Conservation (phyloP, 257 asterid genomes). For the Leptodermis oblonga region DNA sequence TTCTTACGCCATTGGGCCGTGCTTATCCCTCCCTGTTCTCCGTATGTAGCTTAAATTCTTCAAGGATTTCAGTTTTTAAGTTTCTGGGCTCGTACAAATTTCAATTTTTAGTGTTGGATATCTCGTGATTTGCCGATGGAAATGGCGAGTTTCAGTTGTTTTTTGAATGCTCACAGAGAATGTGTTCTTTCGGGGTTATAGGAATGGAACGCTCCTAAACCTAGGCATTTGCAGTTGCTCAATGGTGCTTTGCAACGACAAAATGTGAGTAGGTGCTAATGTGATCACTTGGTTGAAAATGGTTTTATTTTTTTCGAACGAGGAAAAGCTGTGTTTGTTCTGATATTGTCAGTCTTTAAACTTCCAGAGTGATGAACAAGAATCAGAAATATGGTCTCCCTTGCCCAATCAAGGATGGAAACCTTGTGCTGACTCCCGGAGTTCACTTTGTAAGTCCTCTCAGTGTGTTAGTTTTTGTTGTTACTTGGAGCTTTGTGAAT, state of each 20-base stretch:
- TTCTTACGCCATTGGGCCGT: slow-evolving; percentile 32
- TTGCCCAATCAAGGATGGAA: slow-evolving; percentile 45
- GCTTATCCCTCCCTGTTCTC: slow-evolving; percentile 37
- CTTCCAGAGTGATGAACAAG: slow-evolving; percentile 30
- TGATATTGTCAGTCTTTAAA: neutral
- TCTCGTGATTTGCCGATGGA: neutral
- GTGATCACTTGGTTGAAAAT: neutral
- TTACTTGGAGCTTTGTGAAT: neutral
- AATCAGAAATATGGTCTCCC: slow-evolving; percentile 39
- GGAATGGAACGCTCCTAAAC: slow-evolving; percentile 49
- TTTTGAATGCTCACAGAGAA: slow-evolving; percentile 8
- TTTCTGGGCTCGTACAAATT: slow-evolving; percentile 5
- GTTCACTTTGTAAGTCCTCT: slow-evolving; percentile 22
- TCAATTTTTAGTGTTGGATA: neutral
- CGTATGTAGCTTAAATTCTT: slow-evolving; percentile 16
- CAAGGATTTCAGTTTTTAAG: neutral
- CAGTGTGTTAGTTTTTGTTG: slow-evolving; percentile 5
- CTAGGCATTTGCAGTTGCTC: slow-evolving; percentile 32
- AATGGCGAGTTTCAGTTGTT: too few relatives aligned
- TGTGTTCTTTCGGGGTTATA: too few relatives aligned
- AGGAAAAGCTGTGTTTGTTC: neutral
- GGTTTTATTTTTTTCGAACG: neutral
- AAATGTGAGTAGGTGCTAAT: slow-evolving; percentile 29
- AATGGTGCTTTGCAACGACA: slow-evolving; percentile 28
- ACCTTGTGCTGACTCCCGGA: slow-evolving; percentile 22